Conservation (phyloP, 1,139 yeast species). For the Pichia sp. region DNA sequence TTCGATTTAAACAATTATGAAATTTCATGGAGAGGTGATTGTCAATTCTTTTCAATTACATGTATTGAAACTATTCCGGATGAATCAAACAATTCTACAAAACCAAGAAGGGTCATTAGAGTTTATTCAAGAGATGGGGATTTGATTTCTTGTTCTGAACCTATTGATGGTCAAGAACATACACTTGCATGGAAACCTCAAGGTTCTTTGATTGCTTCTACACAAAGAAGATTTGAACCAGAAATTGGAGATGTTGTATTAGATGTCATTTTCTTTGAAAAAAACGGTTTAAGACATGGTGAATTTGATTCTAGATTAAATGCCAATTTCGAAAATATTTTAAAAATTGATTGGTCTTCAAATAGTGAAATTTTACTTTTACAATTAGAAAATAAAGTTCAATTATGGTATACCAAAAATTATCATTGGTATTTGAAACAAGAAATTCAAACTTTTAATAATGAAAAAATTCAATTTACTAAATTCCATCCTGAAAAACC, state of each 20-base stretch:
- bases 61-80: constrained; percentile 50
- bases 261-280: constrained; percentile 75
- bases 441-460: constrained; percentile 43
- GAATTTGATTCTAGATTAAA: constrained; percentile 67
- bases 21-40: constrained; percentile 94
- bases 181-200: constrained; percentile 84
- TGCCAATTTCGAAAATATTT: constrained; percentile 33
- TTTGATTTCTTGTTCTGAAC: constrained; percentile 82
- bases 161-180: constrained; percentile 76
- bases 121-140: constrained; percentile 77
- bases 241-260: constrained; percentile 43
- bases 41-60: constrained; percentile 71
- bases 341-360: constrained; percentile 64
- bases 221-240: constrained; percentile 53
- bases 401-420: constrained; percentile 86
- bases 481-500: constrained; percentile 92
- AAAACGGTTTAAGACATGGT: constrained; percentile 90
- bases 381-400: constrained; percentile 54
- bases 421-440: constrained; percentile 95
- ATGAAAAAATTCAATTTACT: constrained; percentile 41
- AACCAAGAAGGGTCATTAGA: constrained; percentile 71
- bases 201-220: constrained; percentile 80
- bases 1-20: constrained; percentile 43
- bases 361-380: constrained; percentile 77
- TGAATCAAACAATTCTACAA: constrained; percentile 13